These are phyloP conservation scores for Tilletia setariae DNA, from an alignment of 1,284 basidiomycete genomes.

Conservation along the genomic window DNA sequence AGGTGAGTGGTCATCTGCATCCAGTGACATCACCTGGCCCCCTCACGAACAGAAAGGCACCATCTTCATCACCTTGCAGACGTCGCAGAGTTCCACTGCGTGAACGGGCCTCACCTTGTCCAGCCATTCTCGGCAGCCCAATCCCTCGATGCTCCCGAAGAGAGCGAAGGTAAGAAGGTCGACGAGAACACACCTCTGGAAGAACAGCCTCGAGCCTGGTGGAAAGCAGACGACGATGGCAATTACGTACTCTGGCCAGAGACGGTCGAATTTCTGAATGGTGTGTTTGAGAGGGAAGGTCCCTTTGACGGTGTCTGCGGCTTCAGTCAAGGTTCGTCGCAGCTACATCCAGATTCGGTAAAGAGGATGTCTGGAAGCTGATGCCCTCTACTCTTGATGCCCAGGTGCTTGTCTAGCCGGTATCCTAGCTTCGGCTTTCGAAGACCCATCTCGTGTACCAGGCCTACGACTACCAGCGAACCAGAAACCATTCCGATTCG, in stretches of 20 bases:
- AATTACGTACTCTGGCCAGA: conserved; percentile 43
- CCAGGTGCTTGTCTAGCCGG: conserved; percentile 40
- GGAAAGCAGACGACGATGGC: conserved; percentile 36
- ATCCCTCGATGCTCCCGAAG: conserved; percentile 41
- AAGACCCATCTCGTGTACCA: conserved; percentile 38
- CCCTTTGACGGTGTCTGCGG: conserved; percentile 52
- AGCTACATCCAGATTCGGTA: not conserved
- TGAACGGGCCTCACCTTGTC: conserved; percentile 48
- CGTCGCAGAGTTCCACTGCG: conserved; percentile 47
- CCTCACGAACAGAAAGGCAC: not conserved
- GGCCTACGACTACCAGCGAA: conserved; percentile 29
- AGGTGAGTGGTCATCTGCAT: conserved; percentile 15
- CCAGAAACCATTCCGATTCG: conserved; percentile 41
- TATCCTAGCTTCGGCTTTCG: conserved; percentile 43
- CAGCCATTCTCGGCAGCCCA: conserved; percentile 40
- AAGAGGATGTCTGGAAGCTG: too few species aligned
- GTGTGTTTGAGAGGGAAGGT: conserved; percentile 34
- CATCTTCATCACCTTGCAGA: conserved; percentile 22
- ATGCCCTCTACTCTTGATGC: too few species aligned
- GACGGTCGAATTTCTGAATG: conserved; percentile 39
- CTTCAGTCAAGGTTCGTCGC: conserved; percentile 36
- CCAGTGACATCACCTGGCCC: not conserved
- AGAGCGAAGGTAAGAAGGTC: conserved; percentile 29
- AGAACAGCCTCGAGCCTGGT: conserved; percentile 52
- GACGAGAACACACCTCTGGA: conserved; percentile 46